Base-by-base conservation (phyloP, 2,329 filamentous ascomycete species). In the Aspergillus sp. region DNA sequence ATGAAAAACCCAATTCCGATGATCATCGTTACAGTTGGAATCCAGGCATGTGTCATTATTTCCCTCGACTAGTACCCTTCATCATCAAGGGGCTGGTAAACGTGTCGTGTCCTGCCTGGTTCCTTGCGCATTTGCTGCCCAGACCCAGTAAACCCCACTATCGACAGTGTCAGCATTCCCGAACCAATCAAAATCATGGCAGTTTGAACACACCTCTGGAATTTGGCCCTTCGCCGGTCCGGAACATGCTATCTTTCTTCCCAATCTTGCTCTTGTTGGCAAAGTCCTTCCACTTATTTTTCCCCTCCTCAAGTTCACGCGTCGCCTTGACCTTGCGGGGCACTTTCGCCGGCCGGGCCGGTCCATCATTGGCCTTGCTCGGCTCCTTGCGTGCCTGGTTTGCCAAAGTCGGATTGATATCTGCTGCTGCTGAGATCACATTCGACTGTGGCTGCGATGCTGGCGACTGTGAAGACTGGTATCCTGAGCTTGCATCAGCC, bases 191-290 rank as follows among this genome's bases (percentile, higher is more conserved):
- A 29, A 8, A n/a, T 42, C 42, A 33, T 45, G 30, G 46, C 30
- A 7, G 50, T 44, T 30, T n/a, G 52, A 39, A 50, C 51, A 40
- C 72, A 94, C 90, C 90, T 85, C 89, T 81, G 48, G 86, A 90
- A 60, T 88, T 80, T 27, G 93, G 79, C 51, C 88, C 84, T 30
- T 94, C 89, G 0, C 89, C 88, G 2, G 90, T 96, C 41, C 90
- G 83, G 66, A 96, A 96, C 90, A 96, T 96, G 75, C 88, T 94
- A 42, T 95, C 88, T 71, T 95, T 95, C 73, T 88, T 90, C n/a
- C 73, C 71, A 49, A 73, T 65, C 62, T 81, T 82, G 49, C 75
- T 74, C 66, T 94, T 95, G 61, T 78, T 76, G 54, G 82, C 86
- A 67, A 95, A 98, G 53, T 94, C 87, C 64, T 96, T 86, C 93